These are phyloP conservation scores for Debaryomyces coudertii DNA, from an alignment of 1,139 yeast species.

Conservation along the genomic window DNA sequence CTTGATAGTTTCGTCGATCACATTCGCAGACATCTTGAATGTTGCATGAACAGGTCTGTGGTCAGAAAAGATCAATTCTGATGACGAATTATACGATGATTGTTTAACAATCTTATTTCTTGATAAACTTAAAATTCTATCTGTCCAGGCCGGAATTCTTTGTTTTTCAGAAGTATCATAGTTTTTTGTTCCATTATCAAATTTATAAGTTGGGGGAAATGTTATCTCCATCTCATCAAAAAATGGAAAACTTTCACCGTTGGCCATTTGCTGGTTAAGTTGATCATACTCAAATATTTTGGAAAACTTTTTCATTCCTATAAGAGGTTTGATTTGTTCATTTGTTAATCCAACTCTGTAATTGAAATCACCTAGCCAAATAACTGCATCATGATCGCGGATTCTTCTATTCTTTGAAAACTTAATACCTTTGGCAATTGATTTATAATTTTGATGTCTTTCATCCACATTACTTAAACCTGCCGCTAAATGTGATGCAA, in stretches of 20 bases:
- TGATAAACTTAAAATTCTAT: slow-evolving; percentile 58
- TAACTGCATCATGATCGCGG: slow-evolving; percentile 79
- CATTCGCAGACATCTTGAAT: slow-evolving; percentile 66
- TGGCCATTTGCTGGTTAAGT: slow-evolving; percentile 67
- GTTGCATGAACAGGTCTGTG: slow-evolving; percentile 91
- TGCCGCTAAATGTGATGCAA: slow-evolving; percentile 89
- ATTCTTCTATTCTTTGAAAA: slow-evolving; percentile 54
- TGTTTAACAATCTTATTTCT: slow-evolving; percentile 64
- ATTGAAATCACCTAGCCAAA: slow-evolving; percentile 94
- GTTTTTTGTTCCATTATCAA: slow-evolving; percentile 73
- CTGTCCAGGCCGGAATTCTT: slow-evolving; percentile 97
- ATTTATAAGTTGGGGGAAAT: slow-evolving; percentile 91
- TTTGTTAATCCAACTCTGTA: slow-evolving; percentile 75
- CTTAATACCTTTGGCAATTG: slow-evolving; percentile 61
- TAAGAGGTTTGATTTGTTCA: slow-evolving; percentile 63
- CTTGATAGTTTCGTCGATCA: slow-evolving; percentile 68
- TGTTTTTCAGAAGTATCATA: slow-evolving; percentile 92
- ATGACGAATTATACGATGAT: slow-evolving; percentile 62
- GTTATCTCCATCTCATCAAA: slow-evolving; percentile 76
- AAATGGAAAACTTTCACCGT: slow-evolving; percentile 65
- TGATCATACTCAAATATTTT: slow-evolving; percentile 76
- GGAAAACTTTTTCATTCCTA: slow-evolving; percentile 52
- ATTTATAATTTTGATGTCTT: slow-evolving; percentile 78
- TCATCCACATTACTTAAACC: slow-evolving; percentile 79
- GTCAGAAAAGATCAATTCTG: slow-evolving; percentile 74